Base-by-base conservation (phyloP, 1,139 yeast genomes). In the Hanseniaspora gamundiae region DNA sequence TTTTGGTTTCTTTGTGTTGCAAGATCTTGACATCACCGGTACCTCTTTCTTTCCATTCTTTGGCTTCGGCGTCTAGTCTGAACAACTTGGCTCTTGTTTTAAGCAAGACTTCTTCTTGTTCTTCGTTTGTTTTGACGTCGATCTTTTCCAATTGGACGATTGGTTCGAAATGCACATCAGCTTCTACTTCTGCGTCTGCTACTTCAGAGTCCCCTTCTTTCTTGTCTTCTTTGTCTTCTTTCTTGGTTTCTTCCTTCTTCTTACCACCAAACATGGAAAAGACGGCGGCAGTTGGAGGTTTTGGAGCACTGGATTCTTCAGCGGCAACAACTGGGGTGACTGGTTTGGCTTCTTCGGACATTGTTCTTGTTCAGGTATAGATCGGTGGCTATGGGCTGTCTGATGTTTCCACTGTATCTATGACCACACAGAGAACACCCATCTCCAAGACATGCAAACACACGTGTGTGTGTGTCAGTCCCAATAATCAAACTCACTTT, bases 31-130 rank as follows among this genome's bases (percentile, higher is more conserved):
- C 96, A 61, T 91, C 98, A 58, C 98, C 99, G 39, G 96, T 87
- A 55, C 98, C 98, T 72, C 98, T 84, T 73, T 93, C 99, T 68
- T 93, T 91, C 98, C 99, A 91, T 69, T 91, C 98, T 61, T 85
- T 84, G 47, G 80, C 62, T 51, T 81, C 87, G 49, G 72, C 73
- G 60, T 81, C 84, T 71, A 81, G 91, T 67, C 87, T 81, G 74
- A 91, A 91, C 62, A 91, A 74, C 69, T 91, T 93, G 55, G 99
- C 97, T 64, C 98, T 74, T 45, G 80, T 87, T 64, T 91, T 91
- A 70, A 71, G 83, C 53, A 83, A 65, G 27, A 82, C 88, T 49
- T 86, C 94, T 70, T 91, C 98, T 51, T 87, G 76, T 68, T 91
- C 98, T 69, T 91, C 98, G 67, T 87, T 85, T 57, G 97, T 88